phyloP scores from a whole-genome alignment of 805 yeast species.

The Kodamaea laetipori region DNA sequence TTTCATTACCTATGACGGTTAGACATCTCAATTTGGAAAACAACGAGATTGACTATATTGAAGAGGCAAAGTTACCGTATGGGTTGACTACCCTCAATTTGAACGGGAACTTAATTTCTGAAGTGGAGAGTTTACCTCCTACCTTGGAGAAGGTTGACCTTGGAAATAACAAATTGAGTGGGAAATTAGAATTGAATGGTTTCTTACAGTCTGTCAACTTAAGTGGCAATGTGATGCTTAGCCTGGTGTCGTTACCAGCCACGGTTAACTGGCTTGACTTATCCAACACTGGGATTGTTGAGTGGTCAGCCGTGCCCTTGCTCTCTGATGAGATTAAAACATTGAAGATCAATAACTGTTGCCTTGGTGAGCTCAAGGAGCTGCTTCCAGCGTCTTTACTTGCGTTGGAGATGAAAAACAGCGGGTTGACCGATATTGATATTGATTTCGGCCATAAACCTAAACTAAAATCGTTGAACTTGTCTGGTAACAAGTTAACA shows the following conservation, averaged over 20 bases:
- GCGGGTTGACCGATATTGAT: slow-evolving; percentile 3
- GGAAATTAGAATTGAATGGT: slow-evolving; percentile 2
- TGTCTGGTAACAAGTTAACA: slow-evolving; percentile 7
- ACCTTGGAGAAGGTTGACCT: slow-evolving; percentile 3
- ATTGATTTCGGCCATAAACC: background rate
- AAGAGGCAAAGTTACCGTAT: background rate
- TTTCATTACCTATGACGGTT: slow-evolving; percentile 7
- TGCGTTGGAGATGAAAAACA: slow-evolving; percentile 3
- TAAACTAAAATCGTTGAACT: background rate
- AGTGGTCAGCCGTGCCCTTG: background rate
- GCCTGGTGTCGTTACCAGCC: background rate
- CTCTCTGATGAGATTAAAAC: background rate
- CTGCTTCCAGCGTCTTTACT: slow-evolving; percentile 1
- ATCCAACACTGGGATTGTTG: slow-evolving; percentile 3
- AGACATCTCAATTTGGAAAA: slow-evolving; percentile 8
- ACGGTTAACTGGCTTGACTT: background rate
- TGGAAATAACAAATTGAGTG: slow-evolving; percentile 6
- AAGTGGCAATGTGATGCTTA: background rate
- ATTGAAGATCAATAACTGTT: slow-evolving; percentile 3
- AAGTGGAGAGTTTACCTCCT: slow-evolving; percentile 4
- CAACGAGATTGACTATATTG: slow-evolving; percentile 9
- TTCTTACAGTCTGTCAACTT: background rate
- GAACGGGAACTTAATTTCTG: background rate
- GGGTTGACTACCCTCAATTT: background rate
- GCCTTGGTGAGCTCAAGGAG: background rate